phyloP scores from a whole-genome alignment of 495 filamentous ascomycete species.

The Penicillium canescens region DNA sequence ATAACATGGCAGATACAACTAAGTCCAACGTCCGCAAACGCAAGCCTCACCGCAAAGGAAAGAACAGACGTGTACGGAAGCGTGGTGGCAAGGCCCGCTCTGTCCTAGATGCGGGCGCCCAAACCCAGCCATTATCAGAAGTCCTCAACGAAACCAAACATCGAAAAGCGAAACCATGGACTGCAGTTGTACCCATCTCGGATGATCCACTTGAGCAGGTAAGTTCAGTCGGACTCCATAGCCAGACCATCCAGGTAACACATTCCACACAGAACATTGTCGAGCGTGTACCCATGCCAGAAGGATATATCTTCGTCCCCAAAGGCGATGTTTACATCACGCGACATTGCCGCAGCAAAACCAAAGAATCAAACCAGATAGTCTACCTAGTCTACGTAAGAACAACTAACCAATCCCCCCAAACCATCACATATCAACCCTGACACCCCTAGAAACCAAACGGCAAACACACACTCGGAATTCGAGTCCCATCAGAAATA shows the following conservation, averaged over 20 bases:
- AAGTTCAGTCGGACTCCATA: background rate
- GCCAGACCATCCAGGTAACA: background rate
- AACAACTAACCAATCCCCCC: background rate
- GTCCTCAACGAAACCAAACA: constrained; percentile 1
- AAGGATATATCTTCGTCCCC: constrained; percentile 49
- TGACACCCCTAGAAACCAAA: constrained; percentile 27
- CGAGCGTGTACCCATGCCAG: constrained; percentile 19
- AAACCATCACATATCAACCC: background rate
- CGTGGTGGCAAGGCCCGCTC: background rate
- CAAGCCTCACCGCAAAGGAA: constrained; percentile 1
- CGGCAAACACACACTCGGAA: constrained; percentile 36
- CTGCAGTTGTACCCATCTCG: constrained; percentile 11
- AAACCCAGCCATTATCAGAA: background rate
- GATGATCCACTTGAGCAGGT: constrained; percentile 25
- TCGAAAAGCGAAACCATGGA: background rate
- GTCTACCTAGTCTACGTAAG: constrained; percentile 49
- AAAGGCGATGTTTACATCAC: constrained; percentile 54
- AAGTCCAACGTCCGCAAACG: constrained; percentile 10
- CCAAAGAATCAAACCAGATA: constrained; percentile 36
- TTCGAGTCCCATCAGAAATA: constrained; percentile 48
- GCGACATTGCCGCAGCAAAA: constrained; percentile 45
- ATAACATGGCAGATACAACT: constrained; percentile 7
- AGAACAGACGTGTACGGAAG: background rate
- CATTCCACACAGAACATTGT: constrained; percentile 31
- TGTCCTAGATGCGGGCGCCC: background rate